Conservation (phyloP, 2,329 filamentous ascomycete species). For the Whalleya microplaca region DNA sequence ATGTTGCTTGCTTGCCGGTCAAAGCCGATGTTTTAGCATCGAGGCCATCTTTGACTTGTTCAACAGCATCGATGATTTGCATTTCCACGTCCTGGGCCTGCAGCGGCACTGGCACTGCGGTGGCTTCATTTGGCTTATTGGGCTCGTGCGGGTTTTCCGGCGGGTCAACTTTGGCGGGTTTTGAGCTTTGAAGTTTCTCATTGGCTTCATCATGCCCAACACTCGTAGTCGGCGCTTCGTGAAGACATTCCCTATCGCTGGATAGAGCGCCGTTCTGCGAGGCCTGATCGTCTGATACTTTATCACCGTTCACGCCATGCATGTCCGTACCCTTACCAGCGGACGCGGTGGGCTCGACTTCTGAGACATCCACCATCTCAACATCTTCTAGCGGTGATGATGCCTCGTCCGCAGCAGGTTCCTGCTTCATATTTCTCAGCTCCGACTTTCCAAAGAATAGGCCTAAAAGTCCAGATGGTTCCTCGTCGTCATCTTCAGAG, state of each 20-base stretch:
- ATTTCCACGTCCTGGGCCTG: conserved; percentile 30
- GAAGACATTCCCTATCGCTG: not conserved
- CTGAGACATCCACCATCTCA: conserved; percentile 40
- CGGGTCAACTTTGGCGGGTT: conserved; percentile 1
- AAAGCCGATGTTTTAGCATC: conserved; percentile 1
- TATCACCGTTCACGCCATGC: not conserved
- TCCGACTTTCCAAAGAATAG: conserved; percentile 64
- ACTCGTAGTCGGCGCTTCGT: not conserved
- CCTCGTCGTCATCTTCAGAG: conserved; percentile 49
- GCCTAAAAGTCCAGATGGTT: conserved; percentile 54
- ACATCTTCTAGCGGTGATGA: conserved; percentile 34
- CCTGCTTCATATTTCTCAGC: conserved; percentile 54
- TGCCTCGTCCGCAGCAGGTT: conserved; percentile 35
- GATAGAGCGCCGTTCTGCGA: not conserved
- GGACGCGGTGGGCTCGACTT: not conserved
- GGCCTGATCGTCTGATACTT: not conserved
- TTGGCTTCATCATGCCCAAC: conserved; percentile 1
- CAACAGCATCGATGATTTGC: conserved; percentile 29
- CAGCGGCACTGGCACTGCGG: conserved; percentile 20
- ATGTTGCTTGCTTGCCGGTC: not conserved
- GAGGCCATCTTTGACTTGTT: conserved; percentile 21
- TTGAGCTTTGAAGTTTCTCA: not conserved
- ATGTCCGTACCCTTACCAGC: not conserved
- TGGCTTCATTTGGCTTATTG: conserved; percentile 23
- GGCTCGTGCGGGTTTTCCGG: conserved; percentile 19